Evolutionary conservation across 306 rosid species (phyloP), one percentile per base, ranked within the genome.

Genomic region (Casuarina equisetifolia): DNA sequence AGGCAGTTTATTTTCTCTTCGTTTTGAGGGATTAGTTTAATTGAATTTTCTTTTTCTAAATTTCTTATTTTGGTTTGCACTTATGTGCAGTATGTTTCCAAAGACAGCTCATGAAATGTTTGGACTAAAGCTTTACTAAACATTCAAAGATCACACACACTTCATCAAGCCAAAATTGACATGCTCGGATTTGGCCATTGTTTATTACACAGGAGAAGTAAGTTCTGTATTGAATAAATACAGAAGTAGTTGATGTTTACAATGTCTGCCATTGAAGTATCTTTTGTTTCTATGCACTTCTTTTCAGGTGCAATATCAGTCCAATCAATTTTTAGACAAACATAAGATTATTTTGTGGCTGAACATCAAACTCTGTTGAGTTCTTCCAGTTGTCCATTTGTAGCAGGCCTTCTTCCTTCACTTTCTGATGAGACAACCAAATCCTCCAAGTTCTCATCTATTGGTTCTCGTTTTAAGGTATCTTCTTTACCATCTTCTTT

Each of bases 191-290:
- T 95, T 95, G 84, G 83, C 92, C 50, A 78, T 92, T 81, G 88
- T 86, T 83, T 97, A 95, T 80, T 92, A 92, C 79, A 97, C 97
- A 40, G 98, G 98, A 78, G 98, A 92, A 82, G 97, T 91, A 83
- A 78, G 89, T 82, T 78, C 70, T 78, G 70, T 83, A 63, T 61
- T 59, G n/a, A 81, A 17, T 58, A 72, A 64, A 25, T 25, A 25
- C 32, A 25, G 32, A 25, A 25, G 32, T 25, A 25, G 40, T 51
- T 79, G 52, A 36, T 70, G 3, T 75, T 82, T 75, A 57, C 12
- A 59, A 17, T 35, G 6, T 69, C 74, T 84, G 50, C 51, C 35
- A 25, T 75, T 83, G 53, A 84, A 67, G 46, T 73, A 55, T 76
- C 67, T 70, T 62, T 16, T 10, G 13, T 48, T 70, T 62, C 72